phyloP scores from a whole-genome alignment of 805 yeast genomes.

The Lachancea nothofagi region DNA sequence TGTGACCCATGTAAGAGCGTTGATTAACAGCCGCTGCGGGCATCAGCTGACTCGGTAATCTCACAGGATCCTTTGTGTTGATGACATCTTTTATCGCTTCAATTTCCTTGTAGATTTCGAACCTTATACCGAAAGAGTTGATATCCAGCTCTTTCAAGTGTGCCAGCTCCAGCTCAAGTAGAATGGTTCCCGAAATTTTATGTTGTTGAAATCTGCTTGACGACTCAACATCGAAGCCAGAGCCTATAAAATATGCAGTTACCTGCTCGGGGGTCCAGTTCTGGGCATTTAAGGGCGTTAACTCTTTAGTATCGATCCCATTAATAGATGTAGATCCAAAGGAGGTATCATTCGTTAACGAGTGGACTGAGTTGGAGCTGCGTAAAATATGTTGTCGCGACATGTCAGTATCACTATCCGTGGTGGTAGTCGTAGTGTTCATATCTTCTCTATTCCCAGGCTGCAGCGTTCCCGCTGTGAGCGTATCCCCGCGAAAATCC shows the following conservation, averaged over 20 bases:
- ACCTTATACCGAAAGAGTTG: slow-evolving; percentile 88
- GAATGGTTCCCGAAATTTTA: slow-evolving; percentile 80
- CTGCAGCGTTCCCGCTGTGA: slow-evolving; percentile 2
- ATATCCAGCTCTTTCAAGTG: slow-evolving; percentile 90
- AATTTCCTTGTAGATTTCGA: slow-evolving; percentile 85
- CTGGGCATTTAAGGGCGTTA: slow-evolving; percentile 46
- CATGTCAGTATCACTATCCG: slow-evolving; percentile 13
- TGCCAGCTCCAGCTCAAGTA: slow-evolving; percentile 78
- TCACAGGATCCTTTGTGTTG: slow-evolving; percentile 1
- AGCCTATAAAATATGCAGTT: slow-evolving; percentile 60
- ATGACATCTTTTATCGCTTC: slow-evolving; percentile 47
- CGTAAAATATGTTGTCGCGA: slow-evolving; percentile 5
- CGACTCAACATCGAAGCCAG: slow-evolving; percentile 70
- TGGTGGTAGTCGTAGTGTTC: slow-evolving; percentile 1
- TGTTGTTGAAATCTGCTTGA: slow-evolving; percentile 80
- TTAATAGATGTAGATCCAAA: slow-evolving; percentile 12
- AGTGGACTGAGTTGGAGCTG: slow-evolving; percentile 12
- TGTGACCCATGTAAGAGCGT: slow-evolving; percentile 11
- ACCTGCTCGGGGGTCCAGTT: slow-evolving; percentile 88
- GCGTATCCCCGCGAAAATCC: slow-evolving; percentile 44
- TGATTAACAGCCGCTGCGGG: slow-evolving; percentile 38
- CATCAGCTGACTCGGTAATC: slow-evolving; percentile 29
- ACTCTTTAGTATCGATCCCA: slow-evolving; percentile 26
- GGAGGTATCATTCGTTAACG: slow-evolving; percentile 16
- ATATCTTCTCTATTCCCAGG: neutral